A percentile compares a stretch with the other conserved stretches of the same genome.
Conservation (phyloP, 805 yeast species). For the Metschnikowia baotianmanensis region DNA sequence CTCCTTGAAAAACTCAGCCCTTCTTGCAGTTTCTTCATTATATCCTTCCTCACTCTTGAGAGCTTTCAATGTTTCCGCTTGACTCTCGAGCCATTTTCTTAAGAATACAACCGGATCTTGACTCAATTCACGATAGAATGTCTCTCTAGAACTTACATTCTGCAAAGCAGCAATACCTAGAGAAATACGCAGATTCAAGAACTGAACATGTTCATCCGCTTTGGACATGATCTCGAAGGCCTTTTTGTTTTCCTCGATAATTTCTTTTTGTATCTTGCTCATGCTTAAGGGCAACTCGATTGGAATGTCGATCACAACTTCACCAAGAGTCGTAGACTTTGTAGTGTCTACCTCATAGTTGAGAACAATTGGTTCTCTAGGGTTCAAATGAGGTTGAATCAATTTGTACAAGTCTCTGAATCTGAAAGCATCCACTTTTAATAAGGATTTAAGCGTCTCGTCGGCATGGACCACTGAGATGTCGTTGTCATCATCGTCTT, state of each 20-base stretch:
- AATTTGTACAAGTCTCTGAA: slow-evolving; percentile 72
- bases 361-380: slow-evolving; percentile 75
- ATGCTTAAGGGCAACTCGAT: slow-evolving; percentile 40
- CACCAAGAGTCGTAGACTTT: slow-evolving; percentile 76
- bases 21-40: slow-evolving; percentile 84
- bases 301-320: slow-evolving; percentile 69
- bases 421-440: slow-evolving; percentile 52
- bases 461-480: slow-evolving; percentile 40
- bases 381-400: slow-evolving; percentile 66
- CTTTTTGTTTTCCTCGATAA: slow-evolving; percentile 35
- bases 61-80: slow-evolving; percentile 80
- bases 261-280: slow-evolving; percentile 36
- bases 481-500: slow-evolving; percentile 30
- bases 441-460: slow-evolving; percentile 44
- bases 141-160: slow-evolving; percentile 62
- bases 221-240: slow-evolving; percentile 43
- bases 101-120: slow-evolving; percentile 77
- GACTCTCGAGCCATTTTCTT: slow-evolving; percentile 71
- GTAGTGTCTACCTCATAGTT: slow-evolving; percentile 77
- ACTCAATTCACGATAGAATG: slow-evolving; percentile 71
- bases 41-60: slow-evolving; percentile 87
- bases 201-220: slow-evolving; percentile 44
- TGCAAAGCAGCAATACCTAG: slow-evolving; percentile 53
- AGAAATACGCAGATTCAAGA: slow-evolving; percentile 41
- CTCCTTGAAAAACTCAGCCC: slow-evolving; percentile 74